Base-by-base conservation (phyloP, 148 eudicot genomes). In the Tetragonia tetragonoides region DNA sequence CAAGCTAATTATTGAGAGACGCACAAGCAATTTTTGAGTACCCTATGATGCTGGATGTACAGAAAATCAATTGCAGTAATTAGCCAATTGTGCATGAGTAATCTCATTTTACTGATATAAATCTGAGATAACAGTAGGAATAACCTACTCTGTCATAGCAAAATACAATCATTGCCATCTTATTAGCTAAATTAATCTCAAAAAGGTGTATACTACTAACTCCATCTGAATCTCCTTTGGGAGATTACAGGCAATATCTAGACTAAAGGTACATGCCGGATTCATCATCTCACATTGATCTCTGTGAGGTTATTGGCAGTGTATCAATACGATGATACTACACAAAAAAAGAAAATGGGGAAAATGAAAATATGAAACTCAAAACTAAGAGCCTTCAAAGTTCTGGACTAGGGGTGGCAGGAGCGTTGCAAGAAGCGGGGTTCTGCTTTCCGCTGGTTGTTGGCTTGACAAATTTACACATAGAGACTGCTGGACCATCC, bases 401-500 rank as follows among this genome's bases (percentile, higher is more conserved):
- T 60, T 60, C 24, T 20, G 77, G 3, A 3, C 15, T 40, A 44
- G 82, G 72, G 21, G 85, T 76, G n/a, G 74, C 63, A 10, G 56
- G 38, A 0, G 77, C 76, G 59, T 51, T 71, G 44, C 92, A 89
- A 72, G 85, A 82, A 0, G 82, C 81, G 3, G 90, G 92, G 61
- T 66, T 74, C 14, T 75, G 74, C 70, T 69, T 76, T 38, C 92
- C 91, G 1, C 17, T 37, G 10, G 47, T 38, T 3, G 7, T 54
- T 2, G 93, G 91, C 81, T 83, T 78, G 5, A 89, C 75, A 53
- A 82, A 81, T 38, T 78, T 70, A 73, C 91, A 89, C 51, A 80
- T 37, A 1, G 88, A 84, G 0, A 72, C 80, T 0, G 88, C 81
- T 0, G 78, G 64, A 24, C 90, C 86, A 8, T 60, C 78, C 6